phyloP scores from a whole-genome alignment of 1,139 yeast species.

The Pichia sp. region DNA sequence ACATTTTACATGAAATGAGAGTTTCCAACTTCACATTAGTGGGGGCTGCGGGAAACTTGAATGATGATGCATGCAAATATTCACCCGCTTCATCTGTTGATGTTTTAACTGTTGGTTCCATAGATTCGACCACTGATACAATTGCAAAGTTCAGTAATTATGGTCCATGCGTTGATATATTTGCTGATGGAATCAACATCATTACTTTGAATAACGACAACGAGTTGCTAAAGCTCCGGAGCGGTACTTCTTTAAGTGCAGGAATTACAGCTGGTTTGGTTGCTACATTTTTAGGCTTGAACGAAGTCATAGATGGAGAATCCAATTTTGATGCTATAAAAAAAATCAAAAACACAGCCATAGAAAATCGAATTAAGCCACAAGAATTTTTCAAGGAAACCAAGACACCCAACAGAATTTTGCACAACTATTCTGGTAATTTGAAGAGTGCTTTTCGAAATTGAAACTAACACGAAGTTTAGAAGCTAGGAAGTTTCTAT shows the following conservation, averaged over 20 bases:
- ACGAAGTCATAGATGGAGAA: slow-evolving; percentile 30
- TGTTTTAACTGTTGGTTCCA: slow-evolving; percentile 80
- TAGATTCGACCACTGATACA: slow-evolving; percentile 63
- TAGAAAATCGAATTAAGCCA: slow-evolving; percentile 6
- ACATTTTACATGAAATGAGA: slow-evolving; percentile 42
- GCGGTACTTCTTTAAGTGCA: slow-evolving; percentile 86
- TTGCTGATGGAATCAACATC: slow-evolving; percentile 73
- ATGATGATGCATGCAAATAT: slow-evolving; percentile 64
- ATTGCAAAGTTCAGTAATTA: slow-evolving; percentile 76
- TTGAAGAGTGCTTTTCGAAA: neutral
- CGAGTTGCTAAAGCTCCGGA: slow-evolving; percentile 40
- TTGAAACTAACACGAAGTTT: neutral
- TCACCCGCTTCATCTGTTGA: slow-evolving; percentile 72
- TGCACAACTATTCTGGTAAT: neutral
- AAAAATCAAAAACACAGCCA: slow-evolving; percentile 33
- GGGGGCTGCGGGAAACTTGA: slow-evolving; percentile 84
- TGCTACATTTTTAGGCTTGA: slow-evolving; percentile 48
- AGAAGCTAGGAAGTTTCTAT: neutral
- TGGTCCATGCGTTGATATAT: slow-evolving; percentile 80
- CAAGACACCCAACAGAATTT: slow-evolving; percentile 4
- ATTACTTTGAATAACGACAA: slow-evolving; percentile 36
- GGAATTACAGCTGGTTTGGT: slow-evolving; percentile 73
- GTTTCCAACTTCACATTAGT: slow-evolving; percentile 67
- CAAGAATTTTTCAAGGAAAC: neutral
- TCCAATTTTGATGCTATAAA: slow-evolving; percentile 48